Evolutionary conservation across 306 rosid genomes (phyloP).

Genomic region (Pyrus betulifolia): DNA sequence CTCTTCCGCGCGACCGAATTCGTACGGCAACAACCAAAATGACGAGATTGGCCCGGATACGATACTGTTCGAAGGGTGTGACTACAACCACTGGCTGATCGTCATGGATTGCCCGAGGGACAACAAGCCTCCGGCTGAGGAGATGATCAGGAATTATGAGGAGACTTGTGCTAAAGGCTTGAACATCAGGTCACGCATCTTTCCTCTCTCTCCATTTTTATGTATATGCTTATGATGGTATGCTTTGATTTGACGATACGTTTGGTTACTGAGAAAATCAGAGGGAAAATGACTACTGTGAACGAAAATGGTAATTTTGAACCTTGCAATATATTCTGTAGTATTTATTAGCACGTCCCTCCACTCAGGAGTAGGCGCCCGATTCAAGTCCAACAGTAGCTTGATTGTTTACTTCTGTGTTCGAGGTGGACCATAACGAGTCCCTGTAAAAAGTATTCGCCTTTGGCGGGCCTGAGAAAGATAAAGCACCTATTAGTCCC

Average conservation of each 20-base stretch:
- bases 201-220: background rate
- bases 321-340: too few relatives aligned
- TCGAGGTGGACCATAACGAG: too few relatives aligned
- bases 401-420: too few relatives aligned
- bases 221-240: background rate
- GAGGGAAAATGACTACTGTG: background rate
- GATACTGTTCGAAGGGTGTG: slow-evolving; percentile 82
- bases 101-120: slow-evolving; percentile 58
- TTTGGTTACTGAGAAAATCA: background rate
- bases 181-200: slow-evolving; percentile 43
- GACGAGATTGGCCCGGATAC: slow-evolving; percentile 62
- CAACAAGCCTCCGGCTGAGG: slow-evolving; percentile 39
- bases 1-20: slow-evolving; percentile 24
- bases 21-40: slow-evolving; percentile 11
- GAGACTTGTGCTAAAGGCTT: slow-evolving; percentile 76
- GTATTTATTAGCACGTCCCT: too few relatives aligned
- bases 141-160: slow-evolving; percentile 57
- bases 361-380: too few relatives aligned
- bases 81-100: slow-evolving; percentile 80
- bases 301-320: background rate
- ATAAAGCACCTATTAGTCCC: too few relatives aligned
- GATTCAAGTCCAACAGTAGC: too few relatives aligned
- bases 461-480: too few relatives aligned
- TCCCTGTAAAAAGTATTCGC: too few relatives aligned
- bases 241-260: background rate